Evolutionary conservation across 345 rosid genomes (phyloP).

Genomic region (Euphorbia peplus): DNA sequence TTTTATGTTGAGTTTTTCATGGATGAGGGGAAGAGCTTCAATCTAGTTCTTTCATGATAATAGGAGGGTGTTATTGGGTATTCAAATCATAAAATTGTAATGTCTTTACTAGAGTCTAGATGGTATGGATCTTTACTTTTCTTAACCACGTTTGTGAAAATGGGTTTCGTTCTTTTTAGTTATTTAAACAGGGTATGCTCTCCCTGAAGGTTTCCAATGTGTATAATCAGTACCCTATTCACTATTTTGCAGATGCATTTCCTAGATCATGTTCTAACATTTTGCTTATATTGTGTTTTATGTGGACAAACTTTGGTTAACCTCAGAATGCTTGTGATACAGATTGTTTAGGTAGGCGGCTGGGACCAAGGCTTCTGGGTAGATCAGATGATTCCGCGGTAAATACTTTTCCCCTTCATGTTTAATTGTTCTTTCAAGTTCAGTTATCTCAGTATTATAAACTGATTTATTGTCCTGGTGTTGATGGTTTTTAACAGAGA

Average conservation of each 20-base stretch:
- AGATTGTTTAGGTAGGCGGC: slow-evolving; percentile 99
- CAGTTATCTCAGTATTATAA: slow-evolving; percentile 11
- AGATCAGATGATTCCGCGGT: slow-evolving; percentile 93
- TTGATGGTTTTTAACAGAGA: slow-evolving; percentile 54
- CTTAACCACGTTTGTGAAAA: not conserved
- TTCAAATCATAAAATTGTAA: not conserved
- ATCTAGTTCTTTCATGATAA: too few relatives aligned
- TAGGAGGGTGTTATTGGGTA: not conserved
- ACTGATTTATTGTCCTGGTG: slow-evolving; percentile 24
- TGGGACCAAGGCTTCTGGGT: slow-evolving; percentile 94
- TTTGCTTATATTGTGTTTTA: slow-evolving; percentile 14
- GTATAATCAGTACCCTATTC: not conserved
- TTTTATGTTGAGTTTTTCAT: not conserved
- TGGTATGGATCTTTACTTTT: not conserved
- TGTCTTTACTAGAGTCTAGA: not conserved
- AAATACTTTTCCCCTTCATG: slow-evolving; percentile 25
- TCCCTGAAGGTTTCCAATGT: not conserved
- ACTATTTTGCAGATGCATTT: not conserved
- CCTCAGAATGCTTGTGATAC: slow-evolving; percentile 25
- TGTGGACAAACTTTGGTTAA: slow-evolving; percentile 19
- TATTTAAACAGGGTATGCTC: not conserved
- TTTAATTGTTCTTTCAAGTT: not conserved
- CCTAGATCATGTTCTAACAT: slow-evolving; percentile 1
- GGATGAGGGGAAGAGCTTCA: not conserved
- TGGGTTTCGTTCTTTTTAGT: not conserved